Base-by-base conservation (phyloP, 805 yeast species). In the Middelhovenomyces tepae region DNA sequence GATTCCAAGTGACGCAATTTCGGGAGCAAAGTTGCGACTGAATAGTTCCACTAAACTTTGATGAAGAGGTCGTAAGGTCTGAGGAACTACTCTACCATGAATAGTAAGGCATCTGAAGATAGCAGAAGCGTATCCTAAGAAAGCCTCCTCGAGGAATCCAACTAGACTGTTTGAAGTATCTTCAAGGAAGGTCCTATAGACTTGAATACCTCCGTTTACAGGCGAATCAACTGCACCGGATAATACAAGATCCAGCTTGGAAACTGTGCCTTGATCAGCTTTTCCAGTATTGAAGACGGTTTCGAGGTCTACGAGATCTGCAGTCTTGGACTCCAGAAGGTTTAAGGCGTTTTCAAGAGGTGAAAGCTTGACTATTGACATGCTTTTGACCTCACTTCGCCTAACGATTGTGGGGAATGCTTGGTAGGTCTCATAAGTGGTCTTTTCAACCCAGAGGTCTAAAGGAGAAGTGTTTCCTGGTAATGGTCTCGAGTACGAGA, bases 381-480 rank as follows among this genome's bases (percentile, higher is more conserved):
- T 60, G 3, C 50, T 38, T 40, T 67, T 69, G 43, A 85, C 71
- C 50, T 81, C 91, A 44, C 86, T 73, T 56, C 94, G 67, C 51
- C 84, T 81, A 81, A 84, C 80, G 54, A 85, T 67, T 0, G 94
- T 79, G 16, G 95, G 95, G 75, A 85, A 85, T 5, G 84, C 69
- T 35, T 79, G 68, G 30, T 54, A 62, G 0, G 94, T 81, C 42
- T 75, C 83, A 60, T 75, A 85, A 1, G 82, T 77, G 6, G 80
- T 71, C 57, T 85, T 94, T 50, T 85, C 94, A 13, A 87, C 84
- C 94, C 94, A 85, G 46, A 85, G 60, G 47, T 84, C 85, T 34
- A 73, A 67, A 6, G 81, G 77, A 7, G 78, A 68, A 0, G 75
- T 70, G 1, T 82, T 70, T 4, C 89, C 87, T 1, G 89, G 84